Base-by-base conservation (phyloP, 805 yeast species). In the Barnettozyma vustinii region DNA sequence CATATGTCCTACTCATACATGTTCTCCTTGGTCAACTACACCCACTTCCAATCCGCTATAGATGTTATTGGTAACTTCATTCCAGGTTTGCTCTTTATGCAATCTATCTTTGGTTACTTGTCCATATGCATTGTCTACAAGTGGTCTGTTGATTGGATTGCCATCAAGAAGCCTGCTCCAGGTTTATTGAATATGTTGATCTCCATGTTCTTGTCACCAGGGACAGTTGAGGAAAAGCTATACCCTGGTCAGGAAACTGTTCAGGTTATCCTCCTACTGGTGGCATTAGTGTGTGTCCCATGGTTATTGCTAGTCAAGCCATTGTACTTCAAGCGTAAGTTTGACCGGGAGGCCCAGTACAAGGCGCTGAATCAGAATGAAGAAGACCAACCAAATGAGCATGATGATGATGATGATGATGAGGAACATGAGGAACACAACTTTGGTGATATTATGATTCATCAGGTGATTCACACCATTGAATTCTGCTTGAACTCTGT, bases 401-500 rank as follows among this genome's bases (percentile, higher is more conserved):
- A 63, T 10, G 79, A 71, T 37, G 80, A 71, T 46, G 63, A 58
- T 46, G 63, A 60, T 16, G 65, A 61, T 19, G 62, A 58, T 25
- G 62, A 58, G 27, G 80, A 71, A 42, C 76, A 75, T 54, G 51
- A 44, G 25, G 51, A 44, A 26, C 45, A 36, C 19, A 40, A 44
- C 37, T 48, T 48, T 40, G 97, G 98, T 44, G 99, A 94, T 62
- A 80, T 94, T 35, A 86, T 94, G 85, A 94, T 94, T 58, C 97
- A 94, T 67, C 99, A 94, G 70, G 96, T 94, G 23, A 94, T 94
- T 58, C 98, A 94, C 68, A 94, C 99, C 8, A 94, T 94, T 67
- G 99, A 94, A 74, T 94, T 94, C 71, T 94, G 99, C 65, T 77
- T 94, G 64, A 95, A 95, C 69, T 87, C 96, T 73, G 96, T 94